phyloP scores from a whole-genome alignment of 495 filamentous ascomycete species.

The Podospora pseudopauciseta region DNA sequence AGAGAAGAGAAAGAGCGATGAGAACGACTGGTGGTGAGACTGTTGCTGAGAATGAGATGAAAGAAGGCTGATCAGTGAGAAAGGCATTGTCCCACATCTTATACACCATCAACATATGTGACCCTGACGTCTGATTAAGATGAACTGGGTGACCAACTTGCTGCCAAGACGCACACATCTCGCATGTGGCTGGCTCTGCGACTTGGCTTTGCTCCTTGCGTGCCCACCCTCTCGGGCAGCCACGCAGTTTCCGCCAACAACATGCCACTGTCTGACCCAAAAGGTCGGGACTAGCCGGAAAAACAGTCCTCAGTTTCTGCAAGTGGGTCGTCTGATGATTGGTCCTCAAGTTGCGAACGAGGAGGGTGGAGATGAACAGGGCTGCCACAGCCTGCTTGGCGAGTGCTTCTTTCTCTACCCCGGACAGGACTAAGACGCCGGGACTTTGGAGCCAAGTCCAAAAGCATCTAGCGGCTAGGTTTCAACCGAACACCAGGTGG shows the following conservation, averaged over 20 bases:
- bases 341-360: background rate
- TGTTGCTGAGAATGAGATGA: background rate
- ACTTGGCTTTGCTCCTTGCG: background rate
- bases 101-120: background rate
- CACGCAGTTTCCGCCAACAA: background rate
- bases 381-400: too few species aligned
- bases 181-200: constrained; percentile 5
- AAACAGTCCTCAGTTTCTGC: background rate
- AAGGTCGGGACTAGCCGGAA: too few species aligned
- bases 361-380: background rate
- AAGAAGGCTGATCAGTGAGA: background rate
- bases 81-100: background rate
- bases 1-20: background rate
- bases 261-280: background rate
- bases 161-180: constrained; percentile 1
- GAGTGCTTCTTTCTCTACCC: background rate
- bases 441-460: background rate
- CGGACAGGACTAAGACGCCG: constrained; percentile 8
- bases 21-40: background rate
- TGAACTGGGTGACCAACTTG: background rate
- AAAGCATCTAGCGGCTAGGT: background rate
- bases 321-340: background rate
- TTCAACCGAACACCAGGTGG: background rate
- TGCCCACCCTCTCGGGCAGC: background rate
- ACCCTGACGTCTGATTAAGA: background rate